Base-by-base conservation (phyloP, 768 basidiomycete genomes). In the Lactarius akahatsu region DNA sequence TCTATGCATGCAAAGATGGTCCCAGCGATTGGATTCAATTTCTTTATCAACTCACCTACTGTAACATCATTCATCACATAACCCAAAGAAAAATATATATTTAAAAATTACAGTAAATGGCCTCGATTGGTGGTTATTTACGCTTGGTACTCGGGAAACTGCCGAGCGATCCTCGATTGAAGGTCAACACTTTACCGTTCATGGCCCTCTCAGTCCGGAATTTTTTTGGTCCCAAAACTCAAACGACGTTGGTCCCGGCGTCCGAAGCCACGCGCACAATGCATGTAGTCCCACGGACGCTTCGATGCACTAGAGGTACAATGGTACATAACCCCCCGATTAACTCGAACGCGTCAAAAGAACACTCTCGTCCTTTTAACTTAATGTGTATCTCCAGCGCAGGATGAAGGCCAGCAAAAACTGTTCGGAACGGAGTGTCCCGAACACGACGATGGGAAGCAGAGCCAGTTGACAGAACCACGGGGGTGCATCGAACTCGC, bases 401-500 rank as follows among this genome's bases (percentile, higher is more conserved):
- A 47, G 40, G 38, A 40, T 43, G 30, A 58, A 50, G 56, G 20
- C 47, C 30, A 56, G 55, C 59, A 56, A 41, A 32, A 38, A 52
- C 50, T 30, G 36, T 57, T 52, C 45, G 57, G 61, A 60, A 43
- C 36, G 65, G 41, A 34, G 61, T 23, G 56, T 58, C 30, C 61
- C 61, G 65, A 66, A 62, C 56, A 52, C 30, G 47, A 61, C 43
- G 45, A 66, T 66, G 20, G 34, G 60, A 62, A 66, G 61, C 23
- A 57, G 43, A 32, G 47, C 47, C 40, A 52, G 57, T 54, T 66
- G 56, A 52, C 56, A 66, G 65, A 57, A 66, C 30, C 26, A 28
- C 36, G 61, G 65, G 36, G 57, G 26, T 28, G 28, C 56, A 66
- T 66, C 65, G 65, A 62, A 32, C 26, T 52, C 54, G 34, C 16